phyloP scores from a whole-genome alignment of 2,329 filamentous ascomycete genomes.

The Bipolaris zeicola region DNA sequence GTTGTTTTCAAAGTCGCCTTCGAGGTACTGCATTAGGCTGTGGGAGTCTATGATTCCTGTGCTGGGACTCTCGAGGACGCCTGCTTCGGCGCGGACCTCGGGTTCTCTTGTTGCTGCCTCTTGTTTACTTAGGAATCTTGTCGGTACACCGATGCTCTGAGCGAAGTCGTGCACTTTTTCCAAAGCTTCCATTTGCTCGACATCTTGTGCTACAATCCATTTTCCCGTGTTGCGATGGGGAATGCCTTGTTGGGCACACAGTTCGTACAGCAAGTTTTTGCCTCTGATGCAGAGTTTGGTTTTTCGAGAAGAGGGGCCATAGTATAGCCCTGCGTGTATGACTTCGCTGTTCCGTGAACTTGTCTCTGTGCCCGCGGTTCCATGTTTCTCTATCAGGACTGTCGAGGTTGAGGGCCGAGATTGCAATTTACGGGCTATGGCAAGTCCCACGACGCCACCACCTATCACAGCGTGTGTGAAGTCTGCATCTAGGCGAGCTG shows the following conservation, averaged over 20 bases:
- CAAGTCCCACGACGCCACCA: constrained; percentile 77
- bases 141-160: constrained; percentile 66
- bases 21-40: constrained; percentile 78
- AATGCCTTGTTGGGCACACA: constrained; percentile 72
- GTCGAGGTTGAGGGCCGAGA: constrained; percentile 65
- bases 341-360: constrained; percentile 93
- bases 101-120: constrained; percentile 74
- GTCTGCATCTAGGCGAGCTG: constrained; percentile 53
- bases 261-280: constrained; percentile 75
- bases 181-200: constrained; percentile 68
- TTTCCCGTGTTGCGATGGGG: constrained; percentile 79
- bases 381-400: constrained; percentile 80
- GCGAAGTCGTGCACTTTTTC: constrained; percentile 62
- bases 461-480: constrained; percentile 72
- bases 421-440: constrained; percentile 75
- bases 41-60: constrained; percentile 94
- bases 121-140: constrained; percentile 67
- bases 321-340: constrained; percentile 95
- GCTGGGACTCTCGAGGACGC: constrained; percentile 79
- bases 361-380: constrained; percentile 79
- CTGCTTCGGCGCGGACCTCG: constrained; percentile 71
- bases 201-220: constrained; percentile 91
- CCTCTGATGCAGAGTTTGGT: constrained; percentile 81
- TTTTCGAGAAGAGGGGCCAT: constrained; percentile 77
- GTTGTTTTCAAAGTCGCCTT: constrained; percentile 74